phyloP scores from a whole-genome alignment of 2,329 filamentous ascomycete genomes.

The Verticillium nubilum region DNA sequence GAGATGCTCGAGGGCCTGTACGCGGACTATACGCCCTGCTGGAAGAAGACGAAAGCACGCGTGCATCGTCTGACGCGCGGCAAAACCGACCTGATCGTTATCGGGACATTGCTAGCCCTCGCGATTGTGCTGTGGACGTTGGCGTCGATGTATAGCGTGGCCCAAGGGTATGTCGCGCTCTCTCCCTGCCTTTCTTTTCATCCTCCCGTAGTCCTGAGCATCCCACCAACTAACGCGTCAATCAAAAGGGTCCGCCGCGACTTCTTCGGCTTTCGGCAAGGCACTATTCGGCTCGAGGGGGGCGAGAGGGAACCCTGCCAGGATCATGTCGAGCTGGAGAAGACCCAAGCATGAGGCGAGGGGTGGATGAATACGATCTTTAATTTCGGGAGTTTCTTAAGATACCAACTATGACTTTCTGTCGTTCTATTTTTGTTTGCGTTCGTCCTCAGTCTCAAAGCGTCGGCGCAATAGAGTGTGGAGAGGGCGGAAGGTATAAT shows the following conservation, averaged over 20 bases:
- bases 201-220: not conserved
- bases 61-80: not conserved
- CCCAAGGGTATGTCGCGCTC: not conserved
- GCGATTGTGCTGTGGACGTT: not conserved
- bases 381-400: not conserved
- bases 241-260: not conserved
- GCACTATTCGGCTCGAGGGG: not conserved
- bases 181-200: not conserved
- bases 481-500: not conserved
- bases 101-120: not conserved
- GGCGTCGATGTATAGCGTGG: not conserved
- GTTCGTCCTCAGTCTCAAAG: not conserved
- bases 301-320: not conserved
- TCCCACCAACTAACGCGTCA: not conserved
- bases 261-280: not conserved
- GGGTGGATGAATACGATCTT: not conserved
- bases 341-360: not conserved
- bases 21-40: slow-evolving; percentile 1
- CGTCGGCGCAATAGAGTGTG: not conserved
- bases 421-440: not conserved
- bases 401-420: not conserved
- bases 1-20: slow-evolving; percentile 1
- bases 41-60: not conserved
- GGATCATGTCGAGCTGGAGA: not conserved
- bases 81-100: not conserved